These are phyloP conservation scores for Xylaria sp. DNA, from an alignment of 2,329 filamentous ascomycete species.

Conservation along the genomic window DNA sequence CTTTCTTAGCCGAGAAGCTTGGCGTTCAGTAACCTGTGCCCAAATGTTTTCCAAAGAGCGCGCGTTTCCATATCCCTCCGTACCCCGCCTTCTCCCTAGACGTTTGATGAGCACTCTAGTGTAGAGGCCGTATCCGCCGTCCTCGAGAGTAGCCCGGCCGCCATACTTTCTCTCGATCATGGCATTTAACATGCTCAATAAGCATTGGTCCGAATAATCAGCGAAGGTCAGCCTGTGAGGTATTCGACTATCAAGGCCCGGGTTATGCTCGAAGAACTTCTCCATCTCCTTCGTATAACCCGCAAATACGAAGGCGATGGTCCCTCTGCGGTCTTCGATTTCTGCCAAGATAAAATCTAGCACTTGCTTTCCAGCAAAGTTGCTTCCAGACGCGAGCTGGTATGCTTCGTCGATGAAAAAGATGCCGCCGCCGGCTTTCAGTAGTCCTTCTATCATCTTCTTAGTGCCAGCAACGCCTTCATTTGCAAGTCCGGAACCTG, in stretches of 20 bases:
- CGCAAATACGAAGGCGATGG: constrained; percentile 77
- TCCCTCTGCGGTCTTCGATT: constrained; percentile 76
- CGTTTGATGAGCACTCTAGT: constrained; percentile 18
- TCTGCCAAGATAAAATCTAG: constrained; percentile 78
- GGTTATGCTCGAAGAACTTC: constrained; percentile 78
- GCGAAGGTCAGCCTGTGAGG: constrained; percentile 73
- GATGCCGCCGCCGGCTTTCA: constrained; percentile 72
- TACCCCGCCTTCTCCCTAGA: constrained; percentile 16
- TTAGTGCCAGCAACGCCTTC: constrained; percentile 69
- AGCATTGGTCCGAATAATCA: constrained; percentile 75
- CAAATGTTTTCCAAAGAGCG: constrained; percentile 50
- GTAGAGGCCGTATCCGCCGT: constrained; percentile 68
- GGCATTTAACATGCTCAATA: constrained; percentile 68
- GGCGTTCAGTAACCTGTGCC: constrained; percentile 21
- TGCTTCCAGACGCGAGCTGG: constrained; percentile 70
- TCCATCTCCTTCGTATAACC: constrained; percentile 83
- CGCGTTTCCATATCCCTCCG: constrained; percentile 78
- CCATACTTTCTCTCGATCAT: constrained; percentile 66
- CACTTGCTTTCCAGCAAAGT: constrained; percentile 63
- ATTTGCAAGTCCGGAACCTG: constrained; percentile 73
- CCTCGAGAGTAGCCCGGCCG: constrained; percentile 68
- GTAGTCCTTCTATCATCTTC: constrained; percentile 65
- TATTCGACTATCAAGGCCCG: constrained; percentile 75
- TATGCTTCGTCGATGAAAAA: constrained; percentile 86
- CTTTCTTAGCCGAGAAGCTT: constrained; percentile 19